phyloP scores from a whole-genome alignment of 345 rosid species.

The Eucalyptus globulus region DNA sequence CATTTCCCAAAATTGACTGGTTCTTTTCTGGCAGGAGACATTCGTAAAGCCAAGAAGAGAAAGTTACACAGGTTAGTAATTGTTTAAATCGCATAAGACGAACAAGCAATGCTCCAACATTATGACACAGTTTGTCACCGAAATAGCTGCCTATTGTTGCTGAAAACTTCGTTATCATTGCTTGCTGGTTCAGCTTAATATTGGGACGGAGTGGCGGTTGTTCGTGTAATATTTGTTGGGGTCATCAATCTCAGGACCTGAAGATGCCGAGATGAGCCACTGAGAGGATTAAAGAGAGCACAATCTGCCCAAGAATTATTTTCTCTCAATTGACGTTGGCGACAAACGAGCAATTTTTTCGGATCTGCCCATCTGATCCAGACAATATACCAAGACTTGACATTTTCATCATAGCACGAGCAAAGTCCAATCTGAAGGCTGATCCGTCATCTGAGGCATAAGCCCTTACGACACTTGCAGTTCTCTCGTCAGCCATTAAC shows the following conservation, averaged over 20 bases:
- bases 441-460: conserved; percentile 24
- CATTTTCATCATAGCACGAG: conserved; percentile 37
- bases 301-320: background rate
- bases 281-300: background rate
- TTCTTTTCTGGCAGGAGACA: background rate
- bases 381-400: conserved; percentile 20
- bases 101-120: background rate
- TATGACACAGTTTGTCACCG: background rate
- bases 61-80: background rate
- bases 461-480: conserved; percentile 14
- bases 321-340: background rate
- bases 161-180: background rate
- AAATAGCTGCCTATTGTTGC: background rate
- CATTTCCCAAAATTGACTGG: background rate
- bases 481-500: conserved; percentile 26
- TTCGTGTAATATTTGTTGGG: background rate
- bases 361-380: conserved; percentile 15
- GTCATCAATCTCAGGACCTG: background rate
- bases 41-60: background rate
- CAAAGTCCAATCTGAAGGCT: conserved; percentile 22
- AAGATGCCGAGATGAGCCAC: background rate
- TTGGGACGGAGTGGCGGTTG: background rate
- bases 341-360: background rate
- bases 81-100: background rate
- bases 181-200: background rate